A percentile compares a stretch with the other conserved stretches of the same genome.
These are phyloP conservation scores for Gossypium anomalum DNA, from an alignment of 345 rosid genomes.

Conservation along the genomic window DNA sequence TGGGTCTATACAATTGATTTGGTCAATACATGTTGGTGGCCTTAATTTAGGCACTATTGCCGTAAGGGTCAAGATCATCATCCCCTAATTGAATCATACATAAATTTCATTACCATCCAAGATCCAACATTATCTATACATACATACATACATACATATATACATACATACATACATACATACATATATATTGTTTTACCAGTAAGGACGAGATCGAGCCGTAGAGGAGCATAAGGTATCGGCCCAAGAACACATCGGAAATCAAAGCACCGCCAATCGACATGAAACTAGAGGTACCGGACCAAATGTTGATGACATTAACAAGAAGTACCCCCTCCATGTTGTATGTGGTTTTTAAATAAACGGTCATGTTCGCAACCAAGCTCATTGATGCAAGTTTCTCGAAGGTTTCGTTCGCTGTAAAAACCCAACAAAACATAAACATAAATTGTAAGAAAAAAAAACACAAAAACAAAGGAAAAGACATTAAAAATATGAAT, in stretches of 20 bases:
- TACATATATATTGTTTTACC: conserved; percentile 22
- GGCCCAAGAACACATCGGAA: conserved; percentile 51
- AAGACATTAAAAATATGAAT: background rate
- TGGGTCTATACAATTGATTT: conserved; percentile 30
- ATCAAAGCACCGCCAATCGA: conserved; percentile 53
- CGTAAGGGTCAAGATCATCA: conserved; percentile 46
- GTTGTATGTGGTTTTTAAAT: conserved; percentile 45
- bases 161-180: background rate
- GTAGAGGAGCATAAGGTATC: conserved; percentile 42
- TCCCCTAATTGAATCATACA: conserved; percentile 36
- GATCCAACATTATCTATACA: background rate
- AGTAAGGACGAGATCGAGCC: conserved; percentile 46
- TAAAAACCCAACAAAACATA: background rate
- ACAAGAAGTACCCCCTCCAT: conserved; percentile 50
- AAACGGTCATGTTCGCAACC: conserved; percentile 46
- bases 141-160: background rate
- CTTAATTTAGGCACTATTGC: conserved; percentile 37
- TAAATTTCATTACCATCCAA: background rate
- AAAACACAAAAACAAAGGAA: background rate
- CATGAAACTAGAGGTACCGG: conserved; percentile 49
- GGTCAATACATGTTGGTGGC: conserved; percentile 35
- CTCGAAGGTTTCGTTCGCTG: conserved; percentile 66
- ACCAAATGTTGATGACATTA: conserved; percentile 48
- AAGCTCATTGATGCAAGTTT: conserved; percentile 65
- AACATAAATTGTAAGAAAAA: background rate